Evolutionary conservation across 805 yeast genomes (phyloP), one percentile per base, ranked within the genome.

Genomic region (Wilhelminamyces savonicus): DNA sequence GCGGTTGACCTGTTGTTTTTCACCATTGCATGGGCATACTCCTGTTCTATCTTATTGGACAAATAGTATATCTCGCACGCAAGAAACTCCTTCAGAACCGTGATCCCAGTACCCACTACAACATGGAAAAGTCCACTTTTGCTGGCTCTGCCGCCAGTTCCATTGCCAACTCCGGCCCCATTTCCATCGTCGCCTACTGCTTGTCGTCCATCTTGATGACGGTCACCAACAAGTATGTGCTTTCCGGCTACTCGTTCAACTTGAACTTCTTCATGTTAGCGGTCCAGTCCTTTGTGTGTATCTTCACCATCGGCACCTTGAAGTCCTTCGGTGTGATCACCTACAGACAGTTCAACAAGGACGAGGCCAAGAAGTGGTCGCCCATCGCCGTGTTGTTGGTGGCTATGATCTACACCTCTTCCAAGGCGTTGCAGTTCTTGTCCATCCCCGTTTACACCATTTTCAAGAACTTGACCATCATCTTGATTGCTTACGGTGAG

Each of bases 401-500:
- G 26, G 66, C 77, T 27, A 92, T 90, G 97, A 88, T 88, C 55
- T 92, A 88, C 71, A 92, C 98, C 33, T 82, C 92, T 26, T 84
- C 96, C 34, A 92, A 88, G 71, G 96, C 97, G 32, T 70, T 92
- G 50, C 94, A 86, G 62, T 86, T 63, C 64, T 76, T 92, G 53
- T 69, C 90, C 30, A 88, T 92, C 36, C 98, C 98, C 30, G 95
- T 92, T 35, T 92, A 87, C 72, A 92, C 98, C 42, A 90, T 92
- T 48, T 92, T 92, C 81, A 92, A 92, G 74, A 92, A 92, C 65
- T 76, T 92, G 61, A 90, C 98, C 39, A 92, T 92, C 54, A 90
- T 92, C 44, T 68, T 92, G 54, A 92, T 92, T 57, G 97, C 98
- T 21, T 92, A 92, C 57, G 97, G 97, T 67, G 98, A 92, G 66